Percentiles rank a stretch among this genome's conserved stretches.
Evolutionary conservation across 2,329 filamentous ascomycete genomes (phyloP).

Genomic region (Fusarium transvaalense): DNA sequence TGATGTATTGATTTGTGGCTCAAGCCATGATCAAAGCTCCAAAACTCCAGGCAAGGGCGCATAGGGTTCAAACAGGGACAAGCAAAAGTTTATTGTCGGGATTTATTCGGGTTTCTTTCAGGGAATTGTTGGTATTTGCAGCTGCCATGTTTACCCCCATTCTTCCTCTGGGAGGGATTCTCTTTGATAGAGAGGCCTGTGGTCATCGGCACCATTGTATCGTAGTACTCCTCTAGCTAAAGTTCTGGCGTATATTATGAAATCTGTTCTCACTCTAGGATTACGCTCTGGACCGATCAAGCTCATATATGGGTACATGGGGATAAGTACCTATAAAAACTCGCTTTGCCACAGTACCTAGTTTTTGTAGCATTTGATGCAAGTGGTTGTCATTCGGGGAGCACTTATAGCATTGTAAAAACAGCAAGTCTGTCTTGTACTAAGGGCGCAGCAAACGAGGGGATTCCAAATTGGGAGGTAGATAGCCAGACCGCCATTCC

Average conservation of each 20-base stretch:
- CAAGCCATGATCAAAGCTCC: slow-evolving; percentile 21
- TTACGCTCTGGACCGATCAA: background rate
- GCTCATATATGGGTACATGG: background rate
- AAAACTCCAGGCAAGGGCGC: slow-evolving; percentile 33
- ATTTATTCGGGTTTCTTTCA: slow-evolving; percentile 13
- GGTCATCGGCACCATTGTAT: slow-evolving; percentile 11
- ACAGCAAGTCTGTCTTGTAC: slow-evolving; percentile 5
- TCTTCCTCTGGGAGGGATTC: too few species aligned
- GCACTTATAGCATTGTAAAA: slow-evolving; percentile 7
- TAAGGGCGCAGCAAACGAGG: background rate
- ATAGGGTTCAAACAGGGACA: slow-evolving; percentile 32
- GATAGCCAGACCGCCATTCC: slow-evolving; percentile 27
- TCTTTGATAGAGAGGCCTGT: background rate
- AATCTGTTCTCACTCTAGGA: background rate
- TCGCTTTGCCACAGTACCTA: background rate
- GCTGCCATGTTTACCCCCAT: background rate
- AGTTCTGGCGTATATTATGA: background rate
- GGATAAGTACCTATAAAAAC: background rate
- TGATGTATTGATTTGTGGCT: slow-evolving; percentile 21
- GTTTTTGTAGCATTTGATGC: background rate
- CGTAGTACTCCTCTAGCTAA: background rate
- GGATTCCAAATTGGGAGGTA: background rate
- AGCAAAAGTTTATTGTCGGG: slow-evolving; percentile 29
- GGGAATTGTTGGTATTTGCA: slow-evolving; percentile 5
- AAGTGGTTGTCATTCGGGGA: slow-evolving; percentile 8